Evolutionary conservation across 2,329 filamentous ascomycete species (phyloP).

Genomic region (Zasmidium angulare): DNA sequence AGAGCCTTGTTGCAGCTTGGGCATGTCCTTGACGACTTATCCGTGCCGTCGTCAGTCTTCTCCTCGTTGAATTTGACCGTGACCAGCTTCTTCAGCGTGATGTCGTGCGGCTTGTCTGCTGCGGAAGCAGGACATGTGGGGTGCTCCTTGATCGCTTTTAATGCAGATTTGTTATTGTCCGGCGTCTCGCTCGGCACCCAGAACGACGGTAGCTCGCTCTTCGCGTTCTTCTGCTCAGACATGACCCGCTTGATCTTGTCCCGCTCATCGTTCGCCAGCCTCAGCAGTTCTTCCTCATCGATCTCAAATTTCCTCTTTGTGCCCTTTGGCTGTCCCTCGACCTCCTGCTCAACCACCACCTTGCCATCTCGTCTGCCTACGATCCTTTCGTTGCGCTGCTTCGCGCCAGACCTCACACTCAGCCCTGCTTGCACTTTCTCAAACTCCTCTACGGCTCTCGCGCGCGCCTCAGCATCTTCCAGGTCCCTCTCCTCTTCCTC

Average conservation of each 20-base stretch:
- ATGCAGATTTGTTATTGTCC: slow-evolving; percentile 46
- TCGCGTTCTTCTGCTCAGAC: slow-evolving; percentile 60
- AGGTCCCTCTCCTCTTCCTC: slow-evolving; percentile 62
- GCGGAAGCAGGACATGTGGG: slow-evolving; percentile 73
- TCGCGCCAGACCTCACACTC: slow-evolving; percentile 41
- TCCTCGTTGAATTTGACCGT: slow-evolving; percentile 76
- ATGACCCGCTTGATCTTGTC: slow-evolving; percentile 68
- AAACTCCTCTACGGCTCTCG: slow-evolving; percentile 75
- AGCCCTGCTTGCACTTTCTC: slow-evolving; percentile 75
- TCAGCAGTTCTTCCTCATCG: slow-evolving; percentile 71
- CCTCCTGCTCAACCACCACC: slow-evolving; percentile 29
- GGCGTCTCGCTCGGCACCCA: slow-evolving; percentile 89
- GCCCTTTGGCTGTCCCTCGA: slow-evolving; percentile 37
- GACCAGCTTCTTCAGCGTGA: slow-evolving; percentile 77
- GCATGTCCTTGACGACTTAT: slow-evolving; percentile 59
- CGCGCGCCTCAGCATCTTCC: slow-evolving; percentile 67
- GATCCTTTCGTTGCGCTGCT: slow-evolving; percentile 44
- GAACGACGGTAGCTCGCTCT: slow-evolving; percentile 78
- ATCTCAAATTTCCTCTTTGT: slow-evolving; percentile 79
- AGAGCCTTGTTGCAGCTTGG: slow-evolving; percentile 83
- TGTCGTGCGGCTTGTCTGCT: slow-evolving; percentile 65
- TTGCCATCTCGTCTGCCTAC: slow-evolving; percentile 42
- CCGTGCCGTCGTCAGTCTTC: slow-evolving; percentile 44
- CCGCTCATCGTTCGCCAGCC: slow-evolving; percentile 69
- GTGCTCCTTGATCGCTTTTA: slow-evolving; percentile 54